Evolutionary conservation across 345 rosid species (phyloP).

Genomic region (Cochlearia excelsa): DNA sequence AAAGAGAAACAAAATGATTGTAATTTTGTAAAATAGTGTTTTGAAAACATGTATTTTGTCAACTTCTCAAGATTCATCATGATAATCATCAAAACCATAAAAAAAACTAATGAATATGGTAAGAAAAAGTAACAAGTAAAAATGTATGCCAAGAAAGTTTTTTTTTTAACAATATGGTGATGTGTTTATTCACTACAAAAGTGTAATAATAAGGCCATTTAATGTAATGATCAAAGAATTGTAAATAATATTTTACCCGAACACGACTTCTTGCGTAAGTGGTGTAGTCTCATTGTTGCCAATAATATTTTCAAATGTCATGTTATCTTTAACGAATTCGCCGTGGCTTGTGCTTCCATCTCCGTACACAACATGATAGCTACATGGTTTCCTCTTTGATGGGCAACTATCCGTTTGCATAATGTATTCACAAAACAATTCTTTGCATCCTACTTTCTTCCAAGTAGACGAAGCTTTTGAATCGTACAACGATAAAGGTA

Average conservation of each 20-base stretch:
- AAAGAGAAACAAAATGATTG: too few relatives aligned
- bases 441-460: conserved; percentile 45
- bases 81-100: too few relatives aligned
- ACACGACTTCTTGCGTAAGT: conserved; percentile 50
- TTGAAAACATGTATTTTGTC: too few relatives aligned
- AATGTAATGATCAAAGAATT: too few relatives aligned
- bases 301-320: conserved; percentile 48
- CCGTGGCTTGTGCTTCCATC: conserved; percentile 82
- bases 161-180: too few relatives aligned
- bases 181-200: too few relatives aligned
- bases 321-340: conserved; percentile 55
- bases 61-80: too few relatives aligned
- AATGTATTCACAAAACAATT: conserved; percentile 57
- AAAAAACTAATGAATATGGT: too few relatives aligned
- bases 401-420: conserved; percentile 50
- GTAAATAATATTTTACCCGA: conserved; percentile 50
- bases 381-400: conserved; percentile 39
- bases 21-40: too few relatives aligned
- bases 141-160: too few relatives aligned
- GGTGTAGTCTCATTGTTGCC: conserved; percentile 51
- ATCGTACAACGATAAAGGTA: conserved; percentile 53
- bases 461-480: conserved; percentile 47
- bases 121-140: too few relatives aligned
- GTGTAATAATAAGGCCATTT: too few relatives aligned
- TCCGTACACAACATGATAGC: conserved; percentile 64